Evolutionary conservation across 208 protist species (phyloP).

Genomic region (Trypanosoma mega): DNA sequence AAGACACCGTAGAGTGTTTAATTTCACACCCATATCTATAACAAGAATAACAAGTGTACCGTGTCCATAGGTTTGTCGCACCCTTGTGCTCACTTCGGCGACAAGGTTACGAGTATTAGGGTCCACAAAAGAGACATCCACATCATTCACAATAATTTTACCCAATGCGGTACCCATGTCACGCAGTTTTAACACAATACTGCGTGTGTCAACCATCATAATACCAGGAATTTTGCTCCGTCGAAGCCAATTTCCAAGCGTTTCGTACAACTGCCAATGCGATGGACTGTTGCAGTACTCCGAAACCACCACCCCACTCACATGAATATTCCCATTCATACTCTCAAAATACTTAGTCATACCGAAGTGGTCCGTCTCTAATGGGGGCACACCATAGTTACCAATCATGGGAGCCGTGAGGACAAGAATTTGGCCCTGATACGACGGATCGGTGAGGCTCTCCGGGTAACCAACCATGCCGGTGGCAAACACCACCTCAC

Average conservation of each 20-base stretch:
- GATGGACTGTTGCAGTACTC: conserved; percentile 95
- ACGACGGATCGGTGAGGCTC: conserved; percentile 97
- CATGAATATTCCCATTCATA: conserved; percentile 81
- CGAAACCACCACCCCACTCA: conserved; percentile 90
- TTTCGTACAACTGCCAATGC: conserved; percentile 94
- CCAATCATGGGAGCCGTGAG: conserved; percentile 97
- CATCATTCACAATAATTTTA: conserved; percentile 78
- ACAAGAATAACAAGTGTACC: conserved; percentile 85
- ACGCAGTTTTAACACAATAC: conserved; percentile 96
- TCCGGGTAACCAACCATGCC: conserved; percentile 95
- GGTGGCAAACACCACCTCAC: conserved; percentile 93
- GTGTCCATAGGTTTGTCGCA: conserved; percentile 78
- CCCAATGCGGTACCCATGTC: conserved; percentile 92
- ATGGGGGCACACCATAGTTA: conserved; percentile 96
- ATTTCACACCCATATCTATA: conserved; percentile 94
- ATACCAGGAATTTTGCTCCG: conserved; percentile 96
- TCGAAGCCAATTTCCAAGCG: conserved; percentile 87
- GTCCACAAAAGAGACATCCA: conserved; percentile 89
- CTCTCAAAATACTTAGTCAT: conserved; percentile 97
- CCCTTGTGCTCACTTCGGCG: conserved; percentile 92
- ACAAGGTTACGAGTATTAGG: conserved; percentile 96
- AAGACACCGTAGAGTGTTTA: conserved; percentile 94
- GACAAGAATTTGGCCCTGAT: conserved; percentile 97
- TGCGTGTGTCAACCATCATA: conserved; percentile 97
- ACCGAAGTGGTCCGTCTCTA: conserved; percentile 91